Percentiles rank a stretch among this genome's conserved stretches.
Evolutionary conservation across 2,329 filamentous ascomycete genomes (phyloP).

Genomic region (Colletotrichum trifolii): DNA sequence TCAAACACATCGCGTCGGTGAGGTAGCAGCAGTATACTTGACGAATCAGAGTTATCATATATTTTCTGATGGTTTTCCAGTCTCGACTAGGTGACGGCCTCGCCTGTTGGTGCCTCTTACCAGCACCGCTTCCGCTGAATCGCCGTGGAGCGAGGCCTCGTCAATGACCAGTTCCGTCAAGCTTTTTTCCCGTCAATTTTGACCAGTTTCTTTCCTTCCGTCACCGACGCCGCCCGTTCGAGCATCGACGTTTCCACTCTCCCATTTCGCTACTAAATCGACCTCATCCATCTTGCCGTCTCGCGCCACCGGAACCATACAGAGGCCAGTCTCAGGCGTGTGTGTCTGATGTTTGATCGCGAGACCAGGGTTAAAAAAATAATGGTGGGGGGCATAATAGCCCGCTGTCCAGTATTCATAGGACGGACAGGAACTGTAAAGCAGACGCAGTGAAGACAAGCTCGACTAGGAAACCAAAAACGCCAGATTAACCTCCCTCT

Average conservation of each 20-base stretch:
- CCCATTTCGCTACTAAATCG: no score
- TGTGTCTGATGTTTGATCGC: no score
- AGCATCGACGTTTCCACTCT: no score
- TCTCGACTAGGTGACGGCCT: background rate
- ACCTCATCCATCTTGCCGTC: no score
- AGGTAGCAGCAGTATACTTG: no score
- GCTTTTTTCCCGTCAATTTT: background rate
- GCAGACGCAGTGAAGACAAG: background rate
- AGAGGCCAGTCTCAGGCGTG: no score
- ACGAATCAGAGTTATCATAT: no score
- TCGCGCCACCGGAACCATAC: no score
- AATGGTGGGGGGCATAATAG: background rate
- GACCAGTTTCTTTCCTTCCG: background rate
- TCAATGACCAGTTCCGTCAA: background rate
- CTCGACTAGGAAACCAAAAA: background rate
- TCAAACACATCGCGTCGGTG: no score
- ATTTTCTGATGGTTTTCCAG: no score
- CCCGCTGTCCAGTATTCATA: background rate
- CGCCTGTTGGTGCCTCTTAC: background rate
- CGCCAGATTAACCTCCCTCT: conserved; percentile 18
- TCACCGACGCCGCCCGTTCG: no score
- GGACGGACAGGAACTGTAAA: background rate
- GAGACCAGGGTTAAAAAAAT: no score
- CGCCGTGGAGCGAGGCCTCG: background rate
- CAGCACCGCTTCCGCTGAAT: background rate